These are phyloP conservation scores for Medicago truncatula DNA, from an alignment of 306 rosid species.

Conservation along the genomic window DNA sequence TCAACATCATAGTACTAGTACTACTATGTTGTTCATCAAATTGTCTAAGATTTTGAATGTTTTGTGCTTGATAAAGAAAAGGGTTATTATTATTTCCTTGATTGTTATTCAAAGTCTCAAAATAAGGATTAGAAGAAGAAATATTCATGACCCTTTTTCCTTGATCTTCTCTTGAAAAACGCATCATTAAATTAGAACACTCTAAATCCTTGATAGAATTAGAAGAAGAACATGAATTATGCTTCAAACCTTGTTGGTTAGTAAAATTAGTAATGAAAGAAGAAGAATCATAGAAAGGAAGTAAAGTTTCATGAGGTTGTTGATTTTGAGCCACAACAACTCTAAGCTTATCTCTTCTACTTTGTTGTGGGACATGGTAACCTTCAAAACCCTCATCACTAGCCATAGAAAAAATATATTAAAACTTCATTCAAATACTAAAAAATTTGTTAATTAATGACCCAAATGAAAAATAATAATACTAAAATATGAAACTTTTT, in stretches of 20 bases:
- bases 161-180: conserved; percentile 2
- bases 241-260: conserved; percentile 2
- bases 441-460: neutral
- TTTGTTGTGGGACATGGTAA: conserved; percentile 92
- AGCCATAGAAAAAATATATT: conserved; percentile 55
- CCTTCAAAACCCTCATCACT: conserved; percentile 81
- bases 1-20: conserved; percentile 47
- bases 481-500: neutral
- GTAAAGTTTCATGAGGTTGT: conserved; percentile 43
- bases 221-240: conserved; percentile 4
- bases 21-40: neutral
- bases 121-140: conserved; percentile 42
- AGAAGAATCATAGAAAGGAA: conserved; percentile 67
- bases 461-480: neutral
- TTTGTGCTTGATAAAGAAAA: conserved; percentile 46
- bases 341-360: conserved; percentile 88
- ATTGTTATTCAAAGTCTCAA: conserved; percentile 49
- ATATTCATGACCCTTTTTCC: conserved; percentile 30
- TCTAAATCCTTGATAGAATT: conserved; percentile 20
- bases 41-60: conserved; percentile 47
- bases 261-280: conserved; percentile 58
- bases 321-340: conserved; percentile 51
- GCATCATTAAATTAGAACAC: conserved; percentile 14
- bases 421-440: neutral
- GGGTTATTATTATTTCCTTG: conserved; percentile 51